Percentiles rank a stretch among this genome's conserved stretches.
These are phyloP conservation scores for Didymella lethalis DNA, from an alignment of 2,329 filamentous ascomycete species.

Conservation along the genomic window DNA sequence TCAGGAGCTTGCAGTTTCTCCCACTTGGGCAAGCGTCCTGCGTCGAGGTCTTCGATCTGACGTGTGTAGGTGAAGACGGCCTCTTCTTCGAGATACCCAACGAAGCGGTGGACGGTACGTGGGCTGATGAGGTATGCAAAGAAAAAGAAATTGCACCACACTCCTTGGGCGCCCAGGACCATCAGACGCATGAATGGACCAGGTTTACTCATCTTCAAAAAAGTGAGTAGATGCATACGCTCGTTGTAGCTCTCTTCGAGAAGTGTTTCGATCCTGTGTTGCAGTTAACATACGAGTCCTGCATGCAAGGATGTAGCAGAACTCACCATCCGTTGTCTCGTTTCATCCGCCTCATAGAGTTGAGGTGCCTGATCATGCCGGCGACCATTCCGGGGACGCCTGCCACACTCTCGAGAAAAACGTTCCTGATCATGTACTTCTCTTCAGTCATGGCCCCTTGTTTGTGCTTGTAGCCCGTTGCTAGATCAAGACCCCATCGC, in stretches of 20 bases:
- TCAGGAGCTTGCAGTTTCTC: slow-evolving; percentile 79
- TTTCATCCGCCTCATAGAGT: slow-evolving; percentile 83
- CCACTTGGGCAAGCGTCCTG: slow-evolving; percentile 85
- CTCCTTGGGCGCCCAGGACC: slow-evolving; percentile 88
- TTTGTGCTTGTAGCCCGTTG: slow-evolving; percentile 80
- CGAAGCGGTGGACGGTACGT: slow-evolving; percentile 89
- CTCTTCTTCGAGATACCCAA: slow-evolving; percentile 96
- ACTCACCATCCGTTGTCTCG: slow-evolving; percentile 85
- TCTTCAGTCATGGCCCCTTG: slow-evolving; percentile 77
- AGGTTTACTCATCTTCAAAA: slow-evolving; percentile 88
- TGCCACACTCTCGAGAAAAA: slow-evolving; percentile 94
- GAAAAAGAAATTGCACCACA: slow-evolving; percentile 97
- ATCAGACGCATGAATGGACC: slow-evolving; percentile 90
- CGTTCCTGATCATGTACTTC: slow-evolving; percentile 88
- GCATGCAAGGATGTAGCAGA: slow-evolving; percentile 1
- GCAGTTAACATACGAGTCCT: slow-evolving; percentile 15
- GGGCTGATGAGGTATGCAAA: slow-evolving; percentile 86
- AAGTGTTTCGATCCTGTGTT: slow-evolving; percentile 82
- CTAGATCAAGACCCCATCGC: slow-evolving; percentile 81
- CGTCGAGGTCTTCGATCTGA: slow-evolving; percentile 85
- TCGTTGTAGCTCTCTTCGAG: slow-evolving; percentile 93
- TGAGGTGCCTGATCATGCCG: slow-evolving; percentile 89
- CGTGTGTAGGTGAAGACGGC: slow-evolving; percentile 95
- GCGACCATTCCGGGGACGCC: slow-evolving; percentile 97
- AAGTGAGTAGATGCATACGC: slow-evolving; percentile 90